A percentile compares a stretch with the other conserved stretches of the same genome.
Evolutionary conservation across 768 basidiomycete species (phyloP).

Genomic region (Kwoniella bestiolae): DNA sequence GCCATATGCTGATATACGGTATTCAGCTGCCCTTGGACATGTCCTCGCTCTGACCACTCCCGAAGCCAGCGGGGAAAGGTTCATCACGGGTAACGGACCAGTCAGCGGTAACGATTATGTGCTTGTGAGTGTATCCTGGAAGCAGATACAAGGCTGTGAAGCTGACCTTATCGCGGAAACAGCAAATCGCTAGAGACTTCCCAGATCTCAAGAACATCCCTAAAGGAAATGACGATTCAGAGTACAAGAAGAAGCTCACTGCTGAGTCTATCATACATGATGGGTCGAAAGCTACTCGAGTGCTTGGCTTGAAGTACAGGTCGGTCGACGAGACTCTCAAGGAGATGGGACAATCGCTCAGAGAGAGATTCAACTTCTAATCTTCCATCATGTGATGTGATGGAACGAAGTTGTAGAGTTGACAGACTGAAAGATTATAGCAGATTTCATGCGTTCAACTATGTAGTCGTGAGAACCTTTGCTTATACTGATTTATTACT

Average conservation of each 20-base stretch:
- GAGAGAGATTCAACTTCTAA: constrained; percentile 38
- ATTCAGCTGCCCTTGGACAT: constrained; percentile 66
- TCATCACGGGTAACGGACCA: constrained; percentile 61
- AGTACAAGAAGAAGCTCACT: constrained; percentile 30
- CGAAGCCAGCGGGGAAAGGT: constrained; percentile 65
- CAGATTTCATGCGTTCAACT: no score
- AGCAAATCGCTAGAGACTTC: constrained; percentile 31
- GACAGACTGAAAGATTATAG: no score
- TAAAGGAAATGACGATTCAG: constrained; percentile 39
- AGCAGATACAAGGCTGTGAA: not conserved
- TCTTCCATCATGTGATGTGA: no score
- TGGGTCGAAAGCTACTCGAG: constrained; percentile 44
- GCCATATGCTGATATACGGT: constrained; percentile 31
- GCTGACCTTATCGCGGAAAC: not conserved
- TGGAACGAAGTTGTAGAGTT: no score
- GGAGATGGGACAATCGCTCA: constrained; percentile 43
- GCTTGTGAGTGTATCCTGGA: constrained; percentile 28
- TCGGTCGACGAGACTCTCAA: constrained; percentile 29
- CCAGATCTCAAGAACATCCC: constrained; percentile 45
- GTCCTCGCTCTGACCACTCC: constrained; percentile 63
- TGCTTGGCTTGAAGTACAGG: constrained; percentile 46
- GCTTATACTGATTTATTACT: no score
- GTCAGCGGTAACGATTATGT: constrained; percentile 54
- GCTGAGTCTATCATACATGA: constrained; percentile 25
- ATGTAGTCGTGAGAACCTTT: no score